phyloP scores from a whole-genome alignment of 345 rosid species.

The Camelina sativa region DNA sequence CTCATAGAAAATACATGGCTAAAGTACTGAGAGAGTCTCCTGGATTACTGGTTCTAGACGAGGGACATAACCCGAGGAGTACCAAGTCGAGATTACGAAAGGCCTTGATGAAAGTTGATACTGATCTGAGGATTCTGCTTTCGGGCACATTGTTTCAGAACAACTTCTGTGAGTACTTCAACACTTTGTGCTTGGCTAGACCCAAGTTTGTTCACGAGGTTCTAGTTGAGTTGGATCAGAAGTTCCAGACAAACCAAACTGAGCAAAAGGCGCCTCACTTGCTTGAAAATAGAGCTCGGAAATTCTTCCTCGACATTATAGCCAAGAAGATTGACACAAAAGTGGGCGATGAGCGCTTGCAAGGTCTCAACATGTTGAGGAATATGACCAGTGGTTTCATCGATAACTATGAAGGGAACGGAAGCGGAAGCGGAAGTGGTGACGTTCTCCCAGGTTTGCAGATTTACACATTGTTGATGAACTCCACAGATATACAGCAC shows the following conservation, averaged over 20 bases:
- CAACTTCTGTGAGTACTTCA: constrained; percentile 94
- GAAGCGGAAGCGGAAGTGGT: constrained; percentile 47
- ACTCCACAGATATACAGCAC: constrained; percentile 72
- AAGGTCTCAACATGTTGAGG: constrained; percentile 78
- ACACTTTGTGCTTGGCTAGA: constrained; percentile 88
- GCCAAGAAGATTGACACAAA: constrained; percentile 75
- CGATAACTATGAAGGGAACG: constrained; percentile 72
- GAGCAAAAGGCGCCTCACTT: constrained; percentile 66
- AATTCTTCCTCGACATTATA: constrained; percentile 77
- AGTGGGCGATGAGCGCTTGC: constrained; percentile 64
- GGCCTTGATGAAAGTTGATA: constrained; percentile 85
- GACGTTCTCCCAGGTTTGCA: constrained; percentile 89
- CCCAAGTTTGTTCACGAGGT: constrained; percentile 82
- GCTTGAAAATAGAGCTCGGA: constrained; percentile 78
- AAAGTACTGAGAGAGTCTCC: constrained; percentile 89
- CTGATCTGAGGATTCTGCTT: constrained; percentile 77
- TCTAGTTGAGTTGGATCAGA: constrained; percentile 64
- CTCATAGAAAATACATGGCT: constrained; percentile 82
- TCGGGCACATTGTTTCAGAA: constrained; percentile 95
- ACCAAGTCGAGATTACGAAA: constrained; percentile 91
- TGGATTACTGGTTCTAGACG: constrained; percentile 78
- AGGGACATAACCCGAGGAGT: constrained; percentile 95
- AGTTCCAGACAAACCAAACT: constrained; percentile 51
- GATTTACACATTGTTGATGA: constrained; percentile 88
- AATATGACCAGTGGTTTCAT: constrained; percentile 73